phyloP scores from a whole-genome alignment of 139 green algal species.

The Yamagishiella unicocca region DNA sequence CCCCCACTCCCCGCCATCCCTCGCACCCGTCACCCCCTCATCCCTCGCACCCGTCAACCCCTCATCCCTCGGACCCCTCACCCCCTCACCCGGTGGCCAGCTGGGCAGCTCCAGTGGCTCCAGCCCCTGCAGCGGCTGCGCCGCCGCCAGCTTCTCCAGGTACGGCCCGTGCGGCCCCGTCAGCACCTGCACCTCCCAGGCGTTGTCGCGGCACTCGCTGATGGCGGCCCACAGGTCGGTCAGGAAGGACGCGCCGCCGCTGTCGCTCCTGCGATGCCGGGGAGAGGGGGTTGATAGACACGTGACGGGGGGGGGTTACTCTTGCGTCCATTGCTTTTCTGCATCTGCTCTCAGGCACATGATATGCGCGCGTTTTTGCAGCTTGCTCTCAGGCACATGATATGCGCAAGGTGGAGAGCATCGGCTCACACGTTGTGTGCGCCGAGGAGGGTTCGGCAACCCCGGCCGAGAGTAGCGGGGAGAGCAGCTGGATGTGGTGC shows the following conservation, averaged over 20 bases:
- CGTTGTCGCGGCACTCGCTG: slow-evolving; percentile 52
- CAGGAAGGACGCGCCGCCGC: slow-evolving; percentile 81
- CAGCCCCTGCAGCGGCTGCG: slow-evolving; percentile 42
- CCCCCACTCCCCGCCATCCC: not conserved
- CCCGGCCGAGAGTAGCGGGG: too few relatives aligned
- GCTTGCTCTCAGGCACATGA: too few relatives aligned
- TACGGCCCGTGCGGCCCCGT: slow-evolving; percentile 42
- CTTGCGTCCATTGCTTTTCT: too few relatives aligned
- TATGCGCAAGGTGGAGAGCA: too few relatives aligned
- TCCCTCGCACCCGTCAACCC: not conserved
- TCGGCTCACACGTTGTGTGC: too few relatives aligned
- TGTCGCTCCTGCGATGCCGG: slow-evolving; percentile 71
- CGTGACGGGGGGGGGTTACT: too few relatives aligned
- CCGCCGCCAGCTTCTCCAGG: slow-evolving; percentile 41
- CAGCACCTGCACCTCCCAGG: slow-evolving; percentile 66
- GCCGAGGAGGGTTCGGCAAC: too few relatives aligned
- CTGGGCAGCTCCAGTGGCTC: slow-evolving; percentile 37
- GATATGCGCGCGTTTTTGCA: too few relatives aligned
- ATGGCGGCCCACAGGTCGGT: slow-evolving; percentile 67
- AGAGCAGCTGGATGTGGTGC: too few relatives aligned
- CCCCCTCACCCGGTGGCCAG: slow-evolving; percentile 24
- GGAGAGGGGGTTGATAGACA: too few relatives aligned
- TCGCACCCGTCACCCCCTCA: not conserved
- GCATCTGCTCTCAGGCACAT: too few relatives aligned
- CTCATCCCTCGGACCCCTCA: too few relatives aligned